Evolutionary conservation across 768 basidiomycete species (phyloP), one percentile per base, ranked within the genome.

Genomic region (Termitomyces sp.): DNA sequence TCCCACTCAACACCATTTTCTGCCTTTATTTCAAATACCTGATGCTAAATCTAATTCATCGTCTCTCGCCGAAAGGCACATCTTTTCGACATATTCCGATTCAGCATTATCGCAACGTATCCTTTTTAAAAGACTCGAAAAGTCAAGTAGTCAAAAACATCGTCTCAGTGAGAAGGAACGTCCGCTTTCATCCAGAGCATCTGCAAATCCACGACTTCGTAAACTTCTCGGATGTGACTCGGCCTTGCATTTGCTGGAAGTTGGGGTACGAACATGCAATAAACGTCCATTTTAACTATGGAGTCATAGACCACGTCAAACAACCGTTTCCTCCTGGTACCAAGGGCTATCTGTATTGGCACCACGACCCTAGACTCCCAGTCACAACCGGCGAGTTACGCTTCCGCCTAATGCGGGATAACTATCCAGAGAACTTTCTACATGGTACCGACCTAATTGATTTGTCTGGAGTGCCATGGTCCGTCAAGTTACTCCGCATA

Each of bases 211-310:
- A 40, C 2, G 53, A 54, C 20, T 54, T 40, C 29, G 38, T 54
- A 14, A 2, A 54, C 37, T 54, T 54, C 17, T 42, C 53, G 37
- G 42, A 40, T 14, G 4, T 31, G 15, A 31, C 53, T 31, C 31
- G 29, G 38, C 53, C 53, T 54, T 29, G 25, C 8, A 38, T 54
- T 42, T 2, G 25, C 53, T 54, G 53, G 29, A 14, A 17, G 14
- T 3, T 29, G 53, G 15, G 9, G 38, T 10, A 7, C 25, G 25
- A 17, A 31, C 25, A 2, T 14, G 15, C 7, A 10, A n/a, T 43
- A 3, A 59, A 52, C 48, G 14, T 59, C n/a, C 58, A 42, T 25
- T 45, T 59, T 8, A 32, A 32, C 25, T 59, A 59, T 20, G 48
- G 11, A 11, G 17, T 59, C 58, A 32, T n/a, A n/a, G 49, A 50